Base-by-base conservation (phyloP, 2,329 filamentous ascomycete genomes). In the Sclerotinia trifoliorum region DNA sequence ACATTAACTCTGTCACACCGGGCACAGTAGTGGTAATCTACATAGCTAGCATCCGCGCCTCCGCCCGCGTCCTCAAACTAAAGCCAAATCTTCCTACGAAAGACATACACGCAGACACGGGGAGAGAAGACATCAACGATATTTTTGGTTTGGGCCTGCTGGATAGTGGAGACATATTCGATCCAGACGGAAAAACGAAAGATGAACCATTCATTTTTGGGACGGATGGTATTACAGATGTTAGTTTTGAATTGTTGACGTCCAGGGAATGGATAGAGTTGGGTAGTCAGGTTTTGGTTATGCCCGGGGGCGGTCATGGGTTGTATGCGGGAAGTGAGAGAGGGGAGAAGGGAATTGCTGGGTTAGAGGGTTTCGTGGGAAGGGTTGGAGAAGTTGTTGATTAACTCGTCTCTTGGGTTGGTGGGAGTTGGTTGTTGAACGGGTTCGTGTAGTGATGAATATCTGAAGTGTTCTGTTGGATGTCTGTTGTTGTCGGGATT, bases 11-110 rank as follows among this genome's bases (percentile, higher is more conserved):
- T 1, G 81, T 97, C 8, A 83, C 85, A 0, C 80, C 88, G 0
- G 91, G 91, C 1, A 89, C 85, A 52, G 82, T 90, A 46, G 88
- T 94, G 6, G 93, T 96, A 42, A 86, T 94, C 0, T 98, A 97
- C 75, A 87, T 94, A 52, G 93, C 92, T 24, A 97, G 93, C 76
- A 89, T 98, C 19, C 86, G 94, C 11, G 90, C 93, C 1, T 88
- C 91, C 0, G 94, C 93, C 0, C 89, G 90, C 69, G 86, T 98
- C 1, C 77, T 90, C 35, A 84, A 85, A 44, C 83, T 81, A 76
- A 44, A 73, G 42, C 72, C 70, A n/a, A 73, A 74, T 70, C 51
- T 65, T 13, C 69, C 73, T 67, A 52, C 70, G 49, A 68, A 68
- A 54, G 69, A 77, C 35, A 74, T 73, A 66, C 58, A 62, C 29